Percentiles rank a stretch among this genome's conserved stretches.
These are phyloP conservation scores for Daldinia caldariorum DNA, from an alignment of 495 filamentous ascomycete genomes.

Conservation along the genomic window DNA sequence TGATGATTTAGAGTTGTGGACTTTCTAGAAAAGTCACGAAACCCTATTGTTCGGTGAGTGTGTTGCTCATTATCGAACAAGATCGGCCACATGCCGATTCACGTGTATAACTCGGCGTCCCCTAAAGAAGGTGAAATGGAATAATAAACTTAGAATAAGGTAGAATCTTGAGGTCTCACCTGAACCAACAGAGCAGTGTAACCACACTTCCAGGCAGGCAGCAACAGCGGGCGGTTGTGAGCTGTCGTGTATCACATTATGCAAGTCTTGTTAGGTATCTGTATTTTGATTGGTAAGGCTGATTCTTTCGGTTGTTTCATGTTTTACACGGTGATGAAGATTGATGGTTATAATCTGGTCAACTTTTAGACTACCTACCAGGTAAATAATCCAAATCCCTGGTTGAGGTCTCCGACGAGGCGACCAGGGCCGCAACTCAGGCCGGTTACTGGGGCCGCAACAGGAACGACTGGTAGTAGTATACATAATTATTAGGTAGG, in stretches of 20 bases:
- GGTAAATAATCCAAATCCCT: background rate
- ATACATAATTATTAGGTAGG: background rate
- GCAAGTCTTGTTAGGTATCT: background rate
- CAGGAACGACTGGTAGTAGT: background rate
- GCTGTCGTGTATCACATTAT: conserved; percentile 2
- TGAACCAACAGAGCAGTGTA: background rate
- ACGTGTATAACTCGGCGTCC: background rate
- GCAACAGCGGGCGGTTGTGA: background rate
- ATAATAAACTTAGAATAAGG: background rate
- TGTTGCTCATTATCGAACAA: background rate
- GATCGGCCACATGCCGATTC: background rate
- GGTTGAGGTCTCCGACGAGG: background rate
- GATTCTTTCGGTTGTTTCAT: background rate
- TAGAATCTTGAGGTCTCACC: background rate
- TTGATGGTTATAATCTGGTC: background rate
- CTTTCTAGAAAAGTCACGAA: background rate
- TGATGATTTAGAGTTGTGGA: background rate
- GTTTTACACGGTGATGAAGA: background rate
- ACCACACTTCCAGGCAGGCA: background rate
- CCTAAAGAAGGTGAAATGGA: background rate
- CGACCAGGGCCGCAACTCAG: background rate
- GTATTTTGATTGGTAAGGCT: background rate
- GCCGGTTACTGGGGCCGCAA: background rate
- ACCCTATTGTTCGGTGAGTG: background rate
- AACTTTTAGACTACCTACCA: background rate